Base-by-base conservation (phyloP, 495 filamentous ascomycete species). In the Choiromyces venosus region DNA sequence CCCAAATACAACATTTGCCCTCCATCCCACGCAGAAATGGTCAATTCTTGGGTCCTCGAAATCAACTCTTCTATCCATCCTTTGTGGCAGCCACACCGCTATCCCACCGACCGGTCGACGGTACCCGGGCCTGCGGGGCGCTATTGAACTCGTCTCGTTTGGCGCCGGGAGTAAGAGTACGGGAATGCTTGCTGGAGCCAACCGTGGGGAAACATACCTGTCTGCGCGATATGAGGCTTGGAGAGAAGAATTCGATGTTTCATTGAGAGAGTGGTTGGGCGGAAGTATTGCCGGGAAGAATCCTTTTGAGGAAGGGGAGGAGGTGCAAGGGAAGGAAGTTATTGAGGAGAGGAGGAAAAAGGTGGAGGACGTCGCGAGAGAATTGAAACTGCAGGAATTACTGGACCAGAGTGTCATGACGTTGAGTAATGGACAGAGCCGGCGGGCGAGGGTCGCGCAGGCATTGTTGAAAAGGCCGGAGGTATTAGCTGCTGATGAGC, bases 191-290 rank as follows among this genome's bases (percentile, higher is more conserved):
- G 44, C 71, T 38, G 85, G 86, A 9, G 85, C 84, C 19, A 85
- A 86, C 18, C 87, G 86, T 68, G 87, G 89, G 1, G 93, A 93
- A 14, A 89, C 92, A 16, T 97, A 97, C 78, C 82, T 98, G 42
- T 93, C 91, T 76, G 92, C 93, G 18, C 86, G 95, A n/a, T 99
- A 99, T 83, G 95, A 99, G 85, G 93, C 91, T 71, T 83, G 89
- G 66, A 85, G 92, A 29, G 94, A 97, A 80, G 91, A 88, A 68
- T 93, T 91, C 12, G 95, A 98, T 82, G 94, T 93, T 82, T 91
- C 91, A 33, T 87, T 99, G 1, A 78, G 84, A 67, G 89, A 95
- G 78, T 98, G 90, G 80, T 83, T 99, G 37, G 86, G 86, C 18
- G 92, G 66, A 56, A 10, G 73, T 76, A 7, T 73, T 71, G 14